Evolutionary conservation across 768 basidiomycete species (phyloP), one percentile per base, ranked within the genome.

Genomic region (Solioccasus polychromus): DNA sequence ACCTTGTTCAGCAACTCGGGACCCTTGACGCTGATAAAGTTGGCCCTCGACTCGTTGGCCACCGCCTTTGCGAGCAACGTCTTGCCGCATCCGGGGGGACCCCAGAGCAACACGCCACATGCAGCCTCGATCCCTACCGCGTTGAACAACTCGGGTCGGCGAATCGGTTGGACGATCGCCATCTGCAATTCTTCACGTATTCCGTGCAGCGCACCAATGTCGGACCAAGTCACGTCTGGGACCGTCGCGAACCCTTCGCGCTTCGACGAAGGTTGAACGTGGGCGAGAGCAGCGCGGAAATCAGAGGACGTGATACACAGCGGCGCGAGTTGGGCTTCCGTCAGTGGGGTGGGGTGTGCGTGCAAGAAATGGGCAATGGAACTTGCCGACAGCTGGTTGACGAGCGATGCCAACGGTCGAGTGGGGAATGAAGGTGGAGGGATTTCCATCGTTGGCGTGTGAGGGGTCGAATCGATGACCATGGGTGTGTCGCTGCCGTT

Each of bases 181-280:
- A 97, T 96, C 57, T 94, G 92, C 31, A 99, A 74, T 63, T 96
- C 94, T 47, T 95, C 90, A 14, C 96, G 74, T 3, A 83, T 88
- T 2, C 68, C 76, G 49, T 88, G 83, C n/a, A 98, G 73, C 2
- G 95, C 96, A 18, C 96, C 96, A 37, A 99, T 77, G 61, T 98
- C 93, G 1, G 84, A 73, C 95, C 96, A 99, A 0, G 88, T 87
- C 2, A 97, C 90, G 55, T 94, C 91, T 0, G 96, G 96, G 4
- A 97, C 87, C 0, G 96, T 98, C 5, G 96, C 87, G 55, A 99
- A 99, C 4, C 96, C 96, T 72, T 99, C 96, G 34, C 96, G 87
- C 63, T 93, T 93, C 6, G 95, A 91, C 0, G 94, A 96, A 1
- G 95, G 96, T 60, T 98, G 96, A 0, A 97, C 84, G 40, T 93